A percentile compares a stretch with the other conserved stretches of the same genome.
Conservation (phyloP, 2,329 filamentous ascomycete species). For the Calonectria multiphialidica region DNA sequence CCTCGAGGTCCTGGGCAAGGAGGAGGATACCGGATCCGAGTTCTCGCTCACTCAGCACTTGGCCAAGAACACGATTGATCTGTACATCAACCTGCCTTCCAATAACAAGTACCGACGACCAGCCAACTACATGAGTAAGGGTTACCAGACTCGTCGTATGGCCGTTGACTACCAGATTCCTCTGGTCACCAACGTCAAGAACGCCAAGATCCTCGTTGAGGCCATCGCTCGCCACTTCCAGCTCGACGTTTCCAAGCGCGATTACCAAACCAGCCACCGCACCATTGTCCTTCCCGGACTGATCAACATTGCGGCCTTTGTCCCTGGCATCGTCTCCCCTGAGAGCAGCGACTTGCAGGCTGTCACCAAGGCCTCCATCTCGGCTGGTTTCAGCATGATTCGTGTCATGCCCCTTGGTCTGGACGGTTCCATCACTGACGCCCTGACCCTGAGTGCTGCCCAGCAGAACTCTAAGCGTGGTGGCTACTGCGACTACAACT, state of each 20-base stretch:
- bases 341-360: conserved; percentile 76
- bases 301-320: conserved; percentile 84
- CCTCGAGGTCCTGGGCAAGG: conserved; percentile 85
- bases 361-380: conserved; percentile 80
- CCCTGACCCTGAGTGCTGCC: conserved; percentile 76
- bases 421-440: conserved; percentile 79
- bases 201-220: conserved; percentile 96
- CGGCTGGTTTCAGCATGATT: conserved; percentile 84
- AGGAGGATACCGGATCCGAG: conserved; percentile 91
- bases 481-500: conserved; percentile 83
- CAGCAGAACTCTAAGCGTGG: conserved; percentile 77
- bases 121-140: conserved; percentile 98
- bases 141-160: conserved; percentile 96
- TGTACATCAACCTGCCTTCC: conserved; percentile 99
- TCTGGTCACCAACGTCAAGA: conserved; percentile 98
- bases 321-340: conserved; percentile 76
- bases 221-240: conserved; percentile 92
- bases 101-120: conserved; percentile 97
- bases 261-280: conserved; percentile 92
- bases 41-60: conserved; percentile 97
- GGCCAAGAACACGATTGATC: conserved; percentile 96
- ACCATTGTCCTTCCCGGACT: conserved; percentile 80
- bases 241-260: conserved; percentile 83
- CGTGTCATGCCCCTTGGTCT: conserved; percentile 82
- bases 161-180: conserved; percentile 98